These are phyloP conservation scores for Tricholoma matsutake DNA, from an alignment of 768 basidiomycete genomes.

Conservation along the genomic window DNA sequence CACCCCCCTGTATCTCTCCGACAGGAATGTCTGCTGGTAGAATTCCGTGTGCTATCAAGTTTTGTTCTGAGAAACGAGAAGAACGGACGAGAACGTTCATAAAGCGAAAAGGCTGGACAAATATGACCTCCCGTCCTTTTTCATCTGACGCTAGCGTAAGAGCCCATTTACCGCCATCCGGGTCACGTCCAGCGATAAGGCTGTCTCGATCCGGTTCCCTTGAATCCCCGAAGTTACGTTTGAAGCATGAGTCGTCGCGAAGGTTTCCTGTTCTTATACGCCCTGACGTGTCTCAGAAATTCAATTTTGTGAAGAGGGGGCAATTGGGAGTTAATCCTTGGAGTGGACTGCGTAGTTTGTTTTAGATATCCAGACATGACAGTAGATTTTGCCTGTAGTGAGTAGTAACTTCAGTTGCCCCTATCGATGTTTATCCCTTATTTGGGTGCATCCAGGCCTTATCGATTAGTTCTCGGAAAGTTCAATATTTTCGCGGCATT, in stretches of 20 bases:
- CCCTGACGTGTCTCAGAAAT: background rate
- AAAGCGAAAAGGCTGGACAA: background rate
- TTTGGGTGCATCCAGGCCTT: too few species aligned
- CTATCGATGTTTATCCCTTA: too few species aligned
- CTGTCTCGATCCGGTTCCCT: background rate
- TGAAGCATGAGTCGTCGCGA: background rate
- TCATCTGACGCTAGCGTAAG: background rate
- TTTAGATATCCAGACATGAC: background rate
- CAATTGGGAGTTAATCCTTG: background rate
- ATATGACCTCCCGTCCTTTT: background rate
- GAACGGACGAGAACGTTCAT: background rate
- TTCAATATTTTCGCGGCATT: too few species aligned
- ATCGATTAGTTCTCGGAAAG: too few species aligned
- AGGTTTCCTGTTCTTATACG: background rate
- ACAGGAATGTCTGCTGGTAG: background rate
- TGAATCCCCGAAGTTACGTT: background rate
- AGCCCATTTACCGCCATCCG: background rate
- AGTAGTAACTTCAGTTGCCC: too few species aligned
- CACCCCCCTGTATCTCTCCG: conserved; percentile 5
- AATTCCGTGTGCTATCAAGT: background rate
- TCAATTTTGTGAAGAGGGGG: conserved; percentile 1
- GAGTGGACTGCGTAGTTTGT: background rate
- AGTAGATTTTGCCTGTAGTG: background rate
- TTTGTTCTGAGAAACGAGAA: background rate
- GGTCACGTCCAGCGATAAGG: background rate